Base-by-base conservation (phyloP, 1,284 basidiomycete species). In the Puccinia polysora region DNA sequence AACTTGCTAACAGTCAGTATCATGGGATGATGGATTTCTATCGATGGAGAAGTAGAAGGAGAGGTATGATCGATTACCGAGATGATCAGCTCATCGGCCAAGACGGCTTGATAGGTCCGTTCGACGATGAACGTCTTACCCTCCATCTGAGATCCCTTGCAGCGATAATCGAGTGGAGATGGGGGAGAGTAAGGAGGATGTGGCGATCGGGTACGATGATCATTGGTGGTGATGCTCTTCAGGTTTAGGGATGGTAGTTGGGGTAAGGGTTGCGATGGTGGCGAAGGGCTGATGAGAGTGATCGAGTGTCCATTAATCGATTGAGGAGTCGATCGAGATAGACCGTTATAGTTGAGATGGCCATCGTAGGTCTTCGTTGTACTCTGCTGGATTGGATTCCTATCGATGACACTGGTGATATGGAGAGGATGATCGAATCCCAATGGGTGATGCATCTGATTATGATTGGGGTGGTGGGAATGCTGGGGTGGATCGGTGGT, bases 51-150 rank as follows among this genome's bases (percentile, higher is more conserved):
- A 32, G 28, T 25, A 18, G 20, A 20, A 2, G 23, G 25, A 34
- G n/a, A n/a, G n/a, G n/a, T n/a, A n/a, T n/a, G n/a, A n/a, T n/a
- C n/a, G n/a, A 15, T 52, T 38, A 65, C 67, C 43, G 23, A 60
- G 32, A 30, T 63, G 60, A 70, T 45, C 10, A 70, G 45, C 45
- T 70, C 67, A 56, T 70, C 67, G 36, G 56, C 58, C 23, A 70
- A 36, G 20, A 36, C 47, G 52, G 67, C 67, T 52, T 70, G 53
- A 45, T 59, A 70, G 30, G 67, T 70, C 25, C 67, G 45, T 60
- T 70, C 58, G 30, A 70, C 67, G 15, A 60, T 8, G 40, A 59
- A 70, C 1, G 36, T 40, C 38, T 60, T 58, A 5, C 56, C 56
- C 14, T 47, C 28, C 43, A 70, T 70, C n/a, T 59, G 23, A n/a